Evolutionary conservation across 129 eudicot genomes (phyloP), one percentile per base, ranked within the genome.

Genomic region (Gnaphalium uliginosum): DNA sequence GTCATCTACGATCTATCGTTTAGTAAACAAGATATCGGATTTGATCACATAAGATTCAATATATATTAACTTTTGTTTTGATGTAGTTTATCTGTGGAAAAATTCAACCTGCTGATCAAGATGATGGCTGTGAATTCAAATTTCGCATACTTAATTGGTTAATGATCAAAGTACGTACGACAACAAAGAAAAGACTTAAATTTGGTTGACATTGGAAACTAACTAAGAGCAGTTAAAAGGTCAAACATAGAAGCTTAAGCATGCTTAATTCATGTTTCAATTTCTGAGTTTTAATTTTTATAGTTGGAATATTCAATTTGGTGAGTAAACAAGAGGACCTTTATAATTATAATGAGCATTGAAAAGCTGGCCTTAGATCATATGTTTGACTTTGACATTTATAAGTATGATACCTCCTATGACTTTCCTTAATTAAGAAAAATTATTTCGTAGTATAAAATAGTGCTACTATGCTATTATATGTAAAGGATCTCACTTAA

Each of bases 351-450:
- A 53, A 72, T 64, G 19, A 19, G 69, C 25, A 51, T 79, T 64
- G 58, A 72, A 79, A 72, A 72, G 78, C 74, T 79, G 78, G 74
- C 78, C 73, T 72, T 72, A 65, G 68, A 72, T 79, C 83, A 79
- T 72, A 35, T 54, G 22, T 73, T 72, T 72, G 83, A 79, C 83
- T 79, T 72, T 72, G 59, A 56, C 73, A 63, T 32, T 39, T 9
- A 39, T 25, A 51, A 63, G 78, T 22, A 72, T 62, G 83, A 54
- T 69, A 70, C 69, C 46, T 77, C 76, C 75, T 58, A 68, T 65
- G 78, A 79, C 78, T 72, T 79, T 79, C 77, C 78, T 72, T 35
- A 18, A 68, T 57, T 39, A 24, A 58, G 62, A 43, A 66, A 18
- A 51, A 15, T 27, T 22, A 22, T 72, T 50, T 76, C 43, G 23